Conservation (phyloP, 2,329 filamentous ascomycete genomes). For the Ambrosiella cleistominuta region DNA sequence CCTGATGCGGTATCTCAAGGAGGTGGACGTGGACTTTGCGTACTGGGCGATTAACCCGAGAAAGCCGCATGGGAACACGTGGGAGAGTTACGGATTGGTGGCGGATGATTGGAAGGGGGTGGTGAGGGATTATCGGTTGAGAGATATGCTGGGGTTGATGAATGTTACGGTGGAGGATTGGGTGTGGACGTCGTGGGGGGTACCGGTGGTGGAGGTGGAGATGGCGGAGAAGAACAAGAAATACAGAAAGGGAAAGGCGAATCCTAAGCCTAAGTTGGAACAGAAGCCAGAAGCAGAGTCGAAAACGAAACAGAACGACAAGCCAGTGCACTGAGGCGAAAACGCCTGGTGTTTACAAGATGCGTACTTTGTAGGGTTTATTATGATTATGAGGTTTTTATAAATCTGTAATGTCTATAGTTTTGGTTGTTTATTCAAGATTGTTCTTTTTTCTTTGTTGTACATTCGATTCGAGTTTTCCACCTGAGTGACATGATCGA, state of each 20-base stretch:
- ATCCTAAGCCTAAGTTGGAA: too few relatives aligned
- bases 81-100: conserved; percentile 44
- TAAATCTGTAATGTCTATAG: too few relatives aligned
- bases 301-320: too few relatives aligned
- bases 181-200: conserved; percentile 1
- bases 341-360: background rate
- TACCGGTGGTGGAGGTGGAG: background rate
- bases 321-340: too few relatives aligned
- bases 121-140: conserved; percentile 43
- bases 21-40: conserved; percentile 45
- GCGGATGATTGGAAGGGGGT: conserved; percentile 47
- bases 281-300: too few relatives aligned
- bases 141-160: conserved; percentile 41
- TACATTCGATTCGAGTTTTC: too few relatives aligned
- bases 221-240: background rate
- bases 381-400: too few relatives aligned
- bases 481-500: too few relatives aligned
- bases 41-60: conserved; percentile 55
- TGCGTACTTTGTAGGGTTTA: too few relatives aligned
- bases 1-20: conserved; percentile 39
- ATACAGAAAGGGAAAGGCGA: too few relatives aligned
- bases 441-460: background rate
- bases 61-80: conserved; percentile 39
- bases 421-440: background rate
- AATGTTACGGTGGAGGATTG: conserved; percentile 14